Evolutionary conservation across 306 rosid genomes (phyloP).

Genomic region (Quillaja saponaria): DNA sequence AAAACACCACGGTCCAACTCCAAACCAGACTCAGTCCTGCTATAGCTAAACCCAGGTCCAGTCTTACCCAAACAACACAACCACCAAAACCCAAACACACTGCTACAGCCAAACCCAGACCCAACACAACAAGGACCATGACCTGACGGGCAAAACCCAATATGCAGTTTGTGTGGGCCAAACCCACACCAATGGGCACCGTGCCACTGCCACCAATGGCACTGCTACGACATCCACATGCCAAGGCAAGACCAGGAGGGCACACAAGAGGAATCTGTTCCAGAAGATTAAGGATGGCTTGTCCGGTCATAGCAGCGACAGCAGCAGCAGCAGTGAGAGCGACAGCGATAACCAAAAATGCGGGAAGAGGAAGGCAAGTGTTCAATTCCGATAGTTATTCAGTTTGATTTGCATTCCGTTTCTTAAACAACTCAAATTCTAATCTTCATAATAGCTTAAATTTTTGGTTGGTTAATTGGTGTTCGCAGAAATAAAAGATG

Average conservation of each 20-base stretch:
- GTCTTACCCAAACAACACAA: slow-evolving; percentile 22
- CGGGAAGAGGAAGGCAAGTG: slow-evolving; percentile 19
- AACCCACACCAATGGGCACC: neutral
- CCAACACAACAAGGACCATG: slow-evolving; percentile 34
- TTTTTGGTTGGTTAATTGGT: neutral
- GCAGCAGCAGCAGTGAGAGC: neutral
- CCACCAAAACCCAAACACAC: slow-evolving; percentile 30
- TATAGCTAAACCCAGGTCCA: slow-evolving; percentile 30
- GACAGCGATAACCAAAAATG: slow-evolving; percentile 8
- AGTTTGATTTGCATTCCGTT: slow-evolving; percentile 7
- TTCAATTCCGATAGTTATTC: neutral
- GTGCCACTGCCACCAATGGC: neutral
- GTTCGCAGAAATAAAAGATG: slow-evolving; percentile 31
- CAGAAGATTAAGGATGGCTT: slow-evolving; percentile 34
- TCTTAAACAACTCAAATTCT: slow-evolving; percentile 5
- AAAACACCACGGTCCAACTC: slow-evolving; percentile 43
- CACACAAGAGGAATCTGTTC: slow-evolving; percentile 39
- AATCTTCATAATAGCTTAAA: neutral
- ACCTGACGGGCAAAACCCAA: slow-evolving; percentile 22
- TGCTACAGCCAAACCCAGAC: slow-evolving; percentile 22
- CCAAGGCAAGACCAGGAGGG: slow-evolving; percentile 27
- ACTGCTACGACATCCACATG: neutral
- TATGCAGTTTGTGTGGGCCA: neutral
- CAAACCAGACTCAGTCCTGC: too few species aligned
- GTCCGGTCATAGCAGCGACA: neutral